Evolutionary conservation across 345 rosid genomes (phyloP), one percentile per base, ranked within the genome.

Genomic region (Euphorbia lathyris): DNA sequence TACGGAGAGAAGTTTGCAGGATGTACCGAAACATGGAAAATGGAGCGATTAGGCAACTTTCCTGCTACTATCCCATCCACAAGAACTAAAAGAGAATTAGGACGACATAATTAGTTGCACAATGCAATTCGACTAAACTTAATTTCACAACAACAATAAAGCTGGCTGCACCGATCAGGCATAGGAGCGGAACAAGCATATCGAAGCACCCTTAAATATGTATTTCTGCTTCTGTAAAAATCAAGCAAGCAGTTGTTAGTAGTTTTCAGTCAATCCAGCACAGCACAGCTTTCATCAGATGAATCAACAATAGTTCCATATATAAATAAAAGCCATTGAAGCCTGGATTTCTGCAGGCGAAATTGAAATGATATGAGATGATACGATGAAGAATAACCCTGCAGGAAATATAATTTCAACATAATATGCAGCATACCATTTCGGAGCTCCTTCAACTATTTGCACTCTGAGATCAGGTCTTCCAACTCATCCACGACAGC

Each of bases 401-500:
- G 6, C 3, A 29, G 11, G 9, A 27, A 10, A 57, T 8, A 0
- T 3, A 36, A 29, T 34, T n/a, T 60, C 45, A 14, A 1, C 13
- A 3, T 16, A 17, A 25, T 22, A 26, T 29, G 23, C 17, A 34
- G 4, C 36, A 13, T 60, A 74, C 72, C 72, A 50, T 62, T 23
- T 63, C 57, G 8, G 51, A 53, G 42, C n/a, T 47, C 65, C 27
- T 51, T 43, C 73, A 72, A 11, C 20, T n/a, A 27, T 47, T 77
- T 34, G 58, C 25, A 34, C 16, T 36, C 71, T 16, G 67, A 63
- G 70, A 83, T 75, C 23, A 95, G 74, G 65, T 85, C 89, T 71
- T 85, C 87, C 77, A 92, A 66, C 76, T 92, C 96, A 71, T 92
- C 93, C 27, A 84, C 70, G 55, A 92, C 81, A 0, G 88, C 97